A percentile compares a stretch with the other conserved stretches of the same genome.
These are phyloP conservation scores for Cicer arietinum DNA, from an alignment of 306 rosid species.

Conservation along the genomic window DNA sequence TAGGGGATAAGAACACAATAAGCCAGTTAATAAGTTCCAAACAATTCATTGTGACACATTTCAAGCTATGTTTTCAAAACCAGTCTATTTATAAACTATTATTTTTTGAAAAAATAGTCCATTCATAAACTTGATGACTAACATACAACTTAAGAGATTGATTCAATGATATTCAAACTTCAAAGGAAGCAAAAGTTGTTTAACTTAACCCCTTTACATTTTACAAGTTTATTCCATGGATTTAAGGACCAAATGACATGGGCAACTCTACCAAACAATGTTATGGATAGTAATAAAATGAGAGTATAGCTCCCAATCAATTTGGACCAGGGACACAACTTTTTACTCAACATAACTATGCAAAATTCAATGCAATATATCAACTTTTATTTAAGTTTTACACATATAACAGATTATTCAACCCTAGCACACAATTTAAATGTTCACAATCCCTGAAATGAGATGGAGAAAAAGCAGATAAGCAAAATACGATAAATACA, in stretches of 20 bases:
- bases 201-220: background rate
- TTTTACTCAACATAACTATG: slow-evolving; percentile 8
- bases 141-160: background rate
- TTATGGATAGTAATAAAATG: slow-evolving; percentile 11
- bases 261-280: background rate
- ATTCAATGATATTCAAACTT: slow-evolving; percentile 6
- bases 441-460: background rate
- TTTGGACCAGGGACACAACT: background rate
- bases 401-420: background rate
- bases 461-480: slow-evolving; percentile 5
- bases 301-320: background rate
- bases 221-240: slow-evolving; percentile 19
- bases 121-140: background rate
- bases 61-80: slow-evolving; percentile 21
- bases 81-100: background rate
- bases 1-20: slow-evolving; percentile 10
- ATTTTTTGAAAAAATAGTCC: too few relatives aligned
- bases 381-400: slow-evolving; percentile 3
- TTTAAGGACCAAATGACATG: background rate
- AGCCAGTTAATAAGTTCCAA: slow-evolving; percentile 21
- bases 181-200: background rate
- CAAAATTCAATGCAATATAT: background rate
- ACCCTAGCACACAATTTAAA: slow-evolving; percentile 6
- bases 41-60: slow-evolving; percentile 28
- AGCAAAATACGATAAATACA: background rate